Evolutionary conservation across 371 early-diverging fungal genomes (phyloP), one percentile per base, ranked within the genome.

Genomic region (Mortierella sp.): DNA sequence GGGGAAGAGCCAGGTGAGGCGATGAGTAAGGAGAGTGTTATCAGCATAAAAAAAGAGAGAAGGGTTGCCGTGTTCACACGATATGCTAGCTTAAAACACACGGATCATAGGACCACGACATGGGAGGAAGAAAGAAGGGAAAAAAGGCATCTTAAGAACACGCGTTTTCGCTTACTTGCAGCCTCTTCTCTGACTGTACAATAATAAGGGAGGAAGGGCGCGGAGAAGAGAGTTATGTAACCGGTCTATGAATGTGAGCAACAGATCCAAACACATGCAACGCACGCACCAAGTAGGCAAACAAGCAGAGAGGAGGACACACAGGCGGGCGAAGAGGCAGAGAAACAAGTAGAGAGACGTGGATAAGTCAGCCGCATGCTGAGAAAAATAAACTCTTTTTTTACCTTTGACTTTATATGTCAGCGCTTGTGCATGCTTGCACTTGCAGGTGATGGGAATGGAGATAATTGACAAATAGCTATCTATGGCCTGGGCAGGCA

Each of bases 311-410:
- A 38, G 42, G 42, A 38, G 42, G n/a, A 45, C 48, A 48, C 14
- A 48, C 48, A 13, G 13, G 48, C 48, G 9, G 48, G 14, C 48
- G 48, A 48, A 48, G 48, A 48, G 48, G 48, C 48, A 16, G 31
- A 31, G 16, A 28, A 3, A 5, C 57, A 58, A 28, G 14, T 19
- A 63, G 19, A 6, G 31, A 31, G 31, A 63, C 34, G 19, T 34
- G 63, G 63, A 63, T 63, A 28, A 63, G 63, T 63, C 63, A 63
- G 63, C 63, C 34, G 28, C 28, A 60, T 60, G 60, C 16, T 14
- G 16, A 28, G 58, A 57, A 13, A 11, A 57, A 54, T 24, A 13
- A 13, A 38, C 42, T 9, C 11, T 57, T n/a, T 57, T n/a, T 26
- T 26, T 3, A 57, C 26, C 11, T 26, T 57, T 57, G n/a, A 9